Conservation (phyloP, 345 rosid species). For the Draba incana region DNA sequence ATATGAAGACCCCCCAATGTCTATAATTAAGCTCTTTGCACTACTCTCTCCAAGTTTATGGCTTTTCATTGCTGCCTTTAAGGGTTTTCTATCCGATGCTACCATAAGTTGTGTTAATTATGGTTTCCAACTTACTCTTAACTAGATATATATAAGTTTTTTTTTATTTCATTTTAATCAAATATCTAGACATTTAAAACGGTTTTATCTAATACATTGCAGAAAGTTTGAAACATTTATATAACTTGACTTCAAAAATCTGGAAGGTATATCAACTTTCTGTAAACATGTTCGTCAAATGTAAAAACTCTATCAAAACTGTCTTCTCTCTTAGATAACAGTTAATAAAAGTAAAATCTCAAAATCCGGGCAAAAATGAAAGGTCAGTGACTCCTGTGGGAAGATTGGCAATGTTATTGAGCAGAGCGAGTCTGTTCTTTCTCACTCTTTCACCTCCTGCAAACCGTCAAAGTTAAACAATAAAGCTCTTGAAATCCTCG, state of each 20-base stretch:
- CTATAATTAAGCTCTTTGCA: constrained; percentile 23
- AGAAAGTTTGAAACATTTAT: too few relatives aligned
- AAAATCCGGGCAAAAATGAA: constrained; percentile 82
- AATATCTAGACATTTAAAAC: too few relatives aligned
- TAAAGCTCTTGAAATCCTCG: constrained; percentile 1
- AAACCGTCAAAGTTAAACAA: background rate
- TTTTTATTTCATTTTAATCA: too few relatives aligned
- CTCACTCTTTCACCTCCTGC: constrained; percentile 83
- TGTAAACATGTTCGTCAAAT: too few relatives aligned
- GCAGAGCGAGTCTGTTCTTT: constrained; percentile 79
- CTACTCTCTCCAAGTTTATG: background rate
- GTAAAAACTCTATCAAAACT: too few relatives aligned
- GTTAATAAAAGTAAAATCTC: constrained; percentile 40
- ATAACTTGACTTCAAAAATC: too few relatives aligned
- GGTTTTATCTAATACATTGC: too few relatives aligned
- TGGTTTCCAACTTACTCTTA: too few relatives aligned
- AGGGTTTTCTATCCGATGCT: background rate
- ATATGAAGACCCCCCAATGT: background rate
- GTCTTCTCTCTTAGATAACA: too few relatives aligned
- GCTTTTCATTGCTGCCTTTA: constrained; percentile 3
- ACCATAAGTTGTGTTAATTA: too few relatives aligned
- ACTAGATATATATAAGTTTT: too few relatives aligned
- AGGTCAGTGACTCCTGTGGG: constrained; percentile 79
- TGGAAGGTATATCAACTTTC: too few relatives aligned
- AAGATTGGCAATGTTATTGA: constrained; percentile 72